These are phyloP conservation scores for Wallacemonas collosoma DNA, from an alignment of 208 protist genomes.

Conservation along the genomic window DNA sequence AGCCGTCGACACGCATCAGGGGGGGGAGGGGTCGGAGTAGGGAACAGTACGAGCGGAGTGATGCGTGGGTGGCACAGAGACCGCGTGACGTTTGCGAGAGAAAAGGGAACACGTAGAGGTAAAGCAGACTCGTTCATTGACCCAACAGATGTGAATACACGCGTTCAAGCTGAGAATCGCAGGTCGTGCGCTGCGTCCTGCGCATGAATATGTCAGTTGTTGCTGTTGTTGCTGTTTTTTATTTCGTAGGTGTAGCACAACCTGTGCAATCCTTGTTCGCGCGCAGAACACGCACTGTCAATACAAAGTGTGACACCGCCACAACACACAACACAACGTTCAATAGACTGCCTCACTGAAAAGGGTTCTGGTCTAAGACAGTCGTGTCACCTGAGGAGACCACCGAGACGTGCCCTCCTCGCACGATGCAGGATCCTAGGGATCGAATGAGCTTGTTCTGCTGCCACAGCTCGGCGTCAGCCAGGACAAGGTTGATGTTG, in stretches of 20 bases:
- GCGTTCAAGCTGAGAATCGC: too few species aligned
- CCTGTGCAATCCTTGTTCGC: background rate
- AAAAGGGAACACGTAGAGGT: too few species aligned
- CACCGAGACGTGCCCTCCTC: conserved; percentile 56
- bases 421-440: conserved; percentile 75
- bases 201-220: background rate
- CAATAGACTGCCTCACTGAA: conserved; percentile 19
- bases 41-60: too few species aligned
- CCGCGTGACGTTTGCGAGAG: too few species aligned
- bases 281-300: too few species aligned
- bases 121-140: too few species aligned
- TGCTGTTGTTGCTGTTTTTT: background rate
- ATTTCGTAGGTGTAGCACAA: background rate
- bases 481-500: conserved; percentile 80
- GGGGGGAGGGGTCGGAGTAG: background rate
- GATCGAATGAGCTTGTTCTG: conserved; percentile 38
- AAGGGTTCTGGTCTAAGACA: conserved; percentile 46
- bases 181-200: too few species aligned
- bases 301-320: too few species aligned
- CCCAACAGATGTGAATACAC: too few species aligned
- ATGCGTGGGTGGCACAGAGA: too few species aligned
- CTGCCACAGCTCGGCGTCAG: conserved; percentile 70
- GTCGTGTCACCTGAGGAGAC: conserved; percentile 69
- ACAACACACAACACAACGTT: too few species aligned
- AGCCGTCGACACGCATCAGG: too few species aligned